These are phyloP conservation scores for Viola odorata DNA, from an alignment of 345 rosid species.

Conservation along the genomic window DNA sequence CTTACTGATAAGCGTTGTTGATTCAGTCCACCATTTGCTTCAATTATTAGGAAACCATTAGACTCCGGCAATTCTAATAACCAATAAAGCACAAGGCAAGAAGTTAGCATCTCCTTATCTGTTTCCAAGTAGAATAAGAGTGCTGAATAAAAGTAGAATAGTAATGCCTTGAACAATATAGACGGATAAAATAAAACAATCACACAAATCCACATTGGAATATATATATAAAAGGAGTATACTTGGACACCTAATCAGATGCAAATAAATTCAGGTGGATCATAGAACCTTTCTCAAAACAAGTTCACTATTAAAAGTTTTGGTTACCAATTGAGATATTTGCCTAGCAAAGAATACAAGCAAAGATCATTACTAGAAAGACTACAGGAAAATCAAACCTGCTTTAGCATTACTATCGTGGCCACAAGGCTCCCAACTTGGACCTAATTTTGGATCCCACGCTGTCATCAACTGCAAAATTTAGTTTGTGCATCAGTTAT, in stretches of 20 bases:
- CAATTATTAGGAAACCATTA: constrained; percentile 87
- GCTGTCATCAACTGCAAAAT: constrained; percentile 55
- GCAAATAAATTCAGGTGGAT: too few species aligned
- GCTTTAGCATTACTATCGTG: constrained; percentile 36
- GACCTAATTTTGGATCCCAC: constrained; percentile 53
- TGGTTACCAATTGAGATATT: neutral
- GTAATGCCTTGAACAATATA: neutral
- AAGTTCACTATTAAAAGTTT: too few species aligned
- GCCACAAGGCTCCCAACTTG: constrained; percentile 67
- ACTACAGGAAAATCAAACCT: constrained; percentile 37
- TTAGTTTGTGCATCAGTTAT: neutral
- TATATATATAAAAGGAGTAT: too few species aligned
- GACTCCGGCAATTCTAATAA: constrained; percentile 51
- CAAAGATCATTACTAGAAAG: neutral
- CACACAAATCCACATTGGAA: neutral
- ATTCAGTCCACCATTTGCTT: constrained; percentile 96
- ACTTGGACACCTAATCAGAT: too few species aligned
- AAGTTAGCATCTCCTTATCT: constrained; percentile 11
- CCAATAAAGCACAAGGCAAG: constrained; percentile 23
- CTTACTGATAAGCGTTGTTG: constrained; percentile 97
- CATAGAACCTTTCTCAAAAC: too few species aligned
- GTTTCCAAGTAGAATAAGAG: constrained; percentile 6
- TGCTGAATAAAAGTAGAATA: neutral
- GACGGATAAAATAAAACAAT: neutral
- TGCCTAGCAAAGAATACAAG: neutral